Evolutionary conservation across 2,329 filamentous ascomycete species (phyloP).

Genomic region (Pseudocercospora ulei): DNA sequence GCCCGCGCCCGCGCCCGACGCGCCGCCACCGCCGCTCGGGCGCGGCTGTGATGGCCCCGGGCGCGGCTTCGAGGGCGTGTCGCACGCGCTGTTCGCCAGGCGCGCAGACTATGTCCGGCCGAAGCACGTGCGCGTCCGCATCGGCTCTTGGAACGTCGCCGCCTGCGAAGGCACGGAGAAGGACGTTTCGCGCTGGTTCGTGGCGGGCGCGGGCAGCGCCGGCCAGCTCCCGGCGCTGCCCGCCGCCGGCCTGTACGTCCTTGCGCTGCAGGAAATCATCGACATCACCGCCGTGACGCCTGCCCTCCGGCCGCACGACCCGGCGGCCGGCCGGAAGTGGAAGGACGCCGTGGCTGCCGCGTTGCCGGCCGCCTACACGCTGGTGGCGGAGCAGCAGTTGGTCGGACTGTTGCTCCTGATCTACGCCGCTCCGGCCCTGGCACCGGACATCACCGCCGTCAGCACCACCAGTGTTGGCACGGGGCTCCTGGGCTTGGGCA

Average conservation of each 20-base stretch:
- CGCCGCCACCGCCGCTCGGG: constrained; percentile 15
- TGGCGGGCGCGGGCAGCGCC: constrained; percentile 62
- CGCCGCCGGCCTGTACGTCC: constrained; percentile 61
- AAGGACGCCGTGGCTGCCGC: constrained; percentile 63
- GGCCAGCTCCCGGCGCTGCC: constrained; percentile 50
- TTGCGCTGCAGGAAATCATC: constrained; percentile 86
- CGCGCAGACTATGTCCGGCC: constrained; percentile 68
- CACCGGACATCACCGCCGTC: constrained; percentile 65
- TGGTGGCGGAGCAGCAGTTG: constrained; percentile 73
- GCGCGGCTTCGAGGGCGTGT: constrained; percentile 35
- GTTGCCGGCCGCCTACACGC: constrained; percentile 64
- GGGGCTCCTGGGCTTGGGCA: constrained; percentile 84
- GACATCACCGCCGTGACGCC: constrained; percentile 72
- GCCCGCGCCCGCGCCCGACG: constrained; percentile 25
- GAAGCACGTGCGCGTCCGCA: constrained; percentile 69
- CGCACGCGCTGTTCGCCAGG: constrained; percentile 57
- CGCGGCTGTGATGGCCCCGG: constrained; percentile 17
- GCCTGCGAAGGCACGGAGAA: constrained; percentile 74
- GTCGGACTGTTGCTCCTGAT: constrained; percentile 70
- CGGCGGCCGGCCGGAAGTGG: constrained; percentile 64
- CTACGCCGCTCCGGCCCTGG: constrained; percentile 70
- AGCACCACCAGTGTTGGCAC: constrained; percentile 79
- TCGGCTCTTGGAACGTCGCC: constrained; percentile 93
- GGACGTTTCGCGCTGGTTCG: constrained; percentile 82
- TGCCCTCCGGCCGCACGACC: constrained; percentile 68